Percentiles rank a stretch among this genome's conserved stretches.
phyloP scores from a whole-genome alignment of 805 yeast genomes.

The Lipomyces anomalus region DNA sequence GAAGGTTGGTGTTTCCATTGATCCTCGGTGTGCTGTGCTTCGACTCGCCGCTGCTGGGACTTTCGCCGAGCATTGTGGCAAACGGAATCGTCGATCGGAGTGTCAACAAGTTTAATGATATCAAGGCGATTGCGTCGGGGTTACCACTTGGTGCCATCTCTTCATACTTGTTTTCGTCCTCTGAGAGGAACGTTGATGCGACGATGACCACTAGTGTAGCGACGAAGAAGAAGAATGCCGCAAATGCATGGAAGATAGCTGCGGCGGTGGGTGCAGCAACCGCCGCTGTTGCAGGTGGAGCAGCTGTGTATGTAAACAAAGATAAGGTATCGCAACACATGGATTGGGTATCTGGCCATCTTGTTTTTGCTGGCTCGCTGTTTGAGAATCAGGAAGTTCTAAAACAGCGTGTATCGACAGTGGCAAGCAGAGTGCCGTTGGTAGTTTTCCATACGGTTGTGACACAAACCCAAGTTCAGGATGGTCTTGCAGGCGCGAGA shows the following conservation, averaged over 20 bases:
- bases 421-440: slow-evolving; percentile 12
- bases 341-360: slow-evolving; percentile 23
- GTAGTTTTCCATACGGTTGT: slow-evolving; percentile 16
- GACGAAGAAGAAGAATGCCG: slow-evolving; percentile 10
- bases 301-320: slow-evolving; percentile 23
- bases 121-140: slow-evolving; percentile 7
- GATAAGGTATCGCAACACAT: slow-evolving; percentile 16
- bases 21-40: slow-evolving; percentile 21
- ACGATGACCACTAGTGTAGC: too few species aligned
- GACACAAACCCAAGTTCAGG: slow-evolving; percentile 6
- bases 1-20: slow-evolving; percentile 12
- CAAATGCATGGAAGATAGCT: slow-evolving; percentile 14
- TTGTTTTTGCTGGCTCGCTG: slow-evolving; percentile 17
- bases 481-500: too few species aligned
- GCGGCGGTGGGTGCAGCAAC: slow-evolving; percentile 21
- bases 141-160: slow-evolving; percentile 15
- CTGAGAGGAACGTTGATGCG: too few species aligned
- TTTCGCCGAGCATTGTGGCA: slow-evolving; percentile 22
- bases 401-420: slow-evolving; percentile 11
- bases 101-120: slow-evolving; percentile 17
- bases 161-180: slow-evolving; percentile 18
- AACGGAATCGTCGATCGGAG: slow-evolving; percentile 19
- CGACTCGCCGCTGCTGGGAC: slow-evolving; percentile 22
- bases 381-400: slow-evolving; percentile 13
- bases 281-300: slow-evolving; percentile 22